Base-by-base conservation (phyloP, 805 yeast genomes). In the Pichia eremophila region DNA sequence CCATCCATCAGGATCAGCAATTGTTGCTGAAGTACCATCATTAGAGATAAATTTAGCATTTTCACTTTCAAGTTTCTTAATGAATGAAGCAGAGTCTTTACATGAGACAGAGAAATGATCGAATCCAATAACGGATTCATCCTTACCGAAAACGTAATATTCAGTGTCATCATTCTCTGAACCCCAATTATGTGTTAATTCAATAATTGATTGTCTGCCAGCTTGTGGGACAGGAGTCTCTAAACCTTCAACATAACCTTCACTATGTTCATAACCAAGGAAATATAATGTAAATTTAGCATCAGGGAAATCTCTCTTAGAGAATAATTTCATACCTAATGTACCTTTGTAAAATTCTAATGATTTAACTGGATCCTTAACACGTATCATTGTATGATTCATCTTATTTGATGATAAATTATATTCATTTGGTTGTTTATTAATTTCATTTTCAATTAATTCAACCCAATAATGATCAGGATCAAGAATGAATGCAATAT, bases 391-490 rank as follows among this genome's bases (percentile, higher is more conserved):
- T 7, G 93, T 70, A 67, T 91, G 97, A 69, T 91, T 90, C 66
- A 91, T 77, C 52, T 74, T 70, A 61, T 75, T 73, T 17, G 73
- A 65, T 8, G 64, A 45, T 2, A 52, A 44, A 49, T 71, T 70
- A 19, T 81, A 66, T 28, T 55, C 62, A 29, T 58, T 69, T 25
- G 69, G 75, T 12, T 55, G 51, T 57, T 75, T 73, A 51, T 65
- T 63, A 37, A 69, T 54, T 18, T 68, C 72, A 56, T 77, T 81
- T 59, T 79, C 80, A 55, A 91, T 77, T 59, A 91, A 69, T 72
- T 91, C 99, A 58, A 91, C 77, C 99, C 99, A 91, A 70, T 93
- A 93, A 57, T 93, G 93, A 67, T 91, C 91, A 8, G 98, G 97
- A 60, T 93, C 99, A 56, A 90, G 75, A 8, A 83, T 95, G 66